Conservation (phyloP, 73 alveolate genomes). For the Paramecium caudatum region DNA sequence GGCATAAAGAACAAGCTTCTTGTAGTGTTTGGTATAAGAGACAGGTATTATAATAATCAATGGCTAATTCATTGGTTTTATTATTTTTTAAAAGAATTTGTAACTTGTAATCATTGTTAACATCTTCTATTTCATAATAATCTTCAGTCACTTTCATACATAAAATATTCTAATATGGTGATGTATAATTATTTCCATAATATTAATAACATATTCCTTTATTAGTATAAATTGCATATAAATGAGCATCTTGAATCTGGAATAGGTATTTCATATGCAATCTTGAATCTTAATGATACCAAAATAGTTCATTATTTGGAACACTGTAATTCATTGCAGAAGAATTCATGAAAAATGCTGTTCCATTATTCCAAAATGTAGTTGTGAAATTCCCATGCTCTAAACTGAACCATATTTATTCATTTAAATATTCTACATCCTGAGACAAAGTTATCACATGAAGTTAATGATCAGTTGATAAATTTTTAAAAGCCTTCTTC, state of each 20-base stretch:
- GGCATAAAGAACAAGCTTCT: neutral
- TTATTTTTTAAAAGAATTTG: neutral
- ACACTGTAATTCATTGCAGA: neutral
- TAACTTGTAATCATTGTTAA: neutral
- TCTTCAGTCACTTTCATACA: slow-evolving; percentile 10
- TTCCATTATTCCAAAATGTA: slow-evolving; percentile 35
- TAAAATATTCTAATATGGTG: neutral
- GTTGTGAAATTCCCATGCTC: neutral
- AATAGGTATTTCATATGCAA: neutral
- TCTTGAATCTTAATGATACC: slow-evolving; percentile 20
- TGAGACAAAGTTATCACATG: neutral
- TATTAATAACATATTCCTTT: slow-evolving; percentile 24
- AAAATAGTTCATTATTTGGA: neutral
- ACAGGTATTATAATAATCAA: neutral
- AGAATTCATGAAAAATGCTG: neutral
- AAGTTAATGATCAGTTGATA: neutral
- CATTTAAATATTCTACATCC: neutral
- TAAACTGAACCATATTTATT: slow-evolving; percentile 4
- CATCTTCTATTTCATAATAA: neutral
- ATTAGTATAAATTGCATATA: slow-evolving; percentile 8
- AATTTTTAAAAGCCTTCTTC: neutral
- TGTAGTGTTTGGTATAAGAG: neutral
- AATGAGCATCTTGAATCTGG: slow-evolving; percentile 4
- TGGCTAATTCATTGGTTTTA: slow-evolving; percentile 35
- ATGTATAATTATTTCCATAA: neutral